Conservation (phyloP, 1,139 yeast genomes). For the Saccharomyces hybrid region DNA sequence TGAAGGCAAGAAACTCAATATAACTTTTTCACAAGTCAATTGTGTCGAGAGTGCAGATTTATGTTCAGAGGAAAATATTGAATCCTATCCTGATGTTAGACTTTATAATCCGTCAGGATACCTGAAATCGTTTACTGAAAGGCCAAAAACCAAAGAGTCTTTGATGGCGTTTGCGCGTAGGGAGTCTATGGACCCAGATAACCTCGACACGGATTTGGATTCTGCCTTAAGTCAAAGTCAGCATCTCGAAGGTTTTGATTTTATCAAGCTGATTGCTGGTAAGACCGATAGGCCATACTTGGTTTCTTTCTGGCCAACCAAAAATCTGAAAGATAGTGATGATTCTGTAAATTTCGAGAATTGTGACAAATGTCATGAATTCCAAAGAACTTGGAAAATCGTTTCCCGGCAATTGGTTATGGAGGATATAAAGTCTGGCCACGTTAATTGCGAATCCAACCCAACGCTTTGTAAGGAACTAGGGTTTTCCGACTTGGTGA, state of each 20-base stretch:
- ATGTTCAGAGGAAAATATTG: conserved; percentile 52
- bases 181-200: conserved; percentile 41
- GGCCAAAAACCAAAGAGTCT: conserved; percentile 40
- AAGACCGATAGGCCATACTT: conserved; percentile 41
- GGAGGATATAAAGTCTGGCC: conserved; percentile 43
- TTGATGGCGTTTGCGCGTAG: conserved; percentile 47
- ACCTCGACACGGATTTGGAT: conserved; percentile 27
- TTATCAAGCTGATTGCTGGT: conserved; percentile 41
- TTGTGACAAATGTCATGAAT: conserved; percentile 45
- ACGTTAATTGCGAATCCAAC: conserved; percentile 50
- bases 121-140: conserved; percentile 40
- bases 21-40: conserved; percentile 60
- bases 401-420: conserved; percentile 41
- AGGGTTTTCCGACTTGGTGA: conserved; percentile 34
- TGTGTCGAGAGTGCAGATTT: conserved; percentile 68
- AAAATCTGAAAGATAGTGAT: conserved; percentile 34
- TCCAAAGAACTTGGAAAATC: conserved; percentile 50
- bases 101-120: conserved; percentile 49
- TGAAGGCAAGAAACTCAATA: conserved; percentile 36
- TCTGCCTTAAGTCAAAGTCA: conserved; percentile 18
- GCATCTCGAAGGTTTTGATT: conserved; percentile 14
- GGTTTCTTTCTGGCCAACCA: conserved; percentile 59
- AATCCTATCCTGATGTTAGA: conserved; percentile 50
- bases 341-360: conserved; percentile 31
- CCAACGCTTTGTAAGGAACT: conserved; percentile 44